phyloP scores from a whole-genome alignment of 345 rosid genomes.

The Cardamine chenopodiifolia region DNA sequence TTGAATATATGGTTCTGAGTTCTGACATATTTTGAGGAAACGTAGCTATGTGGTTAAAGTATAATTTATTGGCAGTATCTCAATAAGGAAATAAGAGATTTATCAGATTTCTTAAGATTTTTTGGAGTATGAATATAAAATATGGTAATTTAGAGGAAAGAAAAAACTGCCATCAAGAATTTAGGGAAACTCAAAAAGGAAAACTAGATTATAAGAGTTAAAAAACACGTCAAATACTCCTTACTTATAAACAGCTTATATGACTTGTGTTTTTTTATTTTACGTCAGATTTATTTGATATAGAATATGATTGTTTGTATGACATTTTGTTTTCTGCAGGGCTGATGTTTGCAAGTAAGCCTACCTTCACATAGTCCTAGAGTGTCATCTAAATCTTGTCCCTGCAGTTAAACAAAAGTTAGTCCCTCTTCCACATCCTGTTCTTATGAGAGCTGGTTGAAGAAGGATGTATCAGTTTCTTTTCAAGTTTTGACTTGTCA shows the following conservation, averaged over 20 bases:
- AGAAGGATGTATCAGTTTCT: constrained; percentile 39
- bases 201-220: not conserved
- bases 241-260: constrained; percentile 41
- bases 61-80: not conserved
- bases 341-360: constrained; percentile 55
- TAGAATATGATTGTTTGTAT: constrained; percentile 16
- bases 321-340: constrained; percentile 48
- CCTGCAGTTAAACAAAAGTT: constrained; percentile 42
- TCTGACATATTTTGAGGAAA: not conserved
- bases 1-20: not conserved
- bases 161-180: not conserved
- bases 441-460: constrained; percentile 49
- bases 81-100: constrained; percentile 2
- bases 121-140: not conserved
- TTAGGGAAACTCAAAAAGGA: constrained; percentile 21
- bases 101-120: not conserved
- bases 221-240: constrained; percentile 48
- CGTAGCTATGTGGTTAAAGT: not conserved
- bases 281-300: not conserved
- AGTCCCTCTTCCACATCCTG: constrained; percentile 35
- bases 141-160: constrained; percentile 19
- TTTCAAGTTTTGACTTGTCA: constrained; percentile 39
- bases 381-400: constrained; percentile 32
- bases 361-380: constrained; percentile 50
- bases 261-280: constrained; percentile 40